Base-by-base conservation (phyloP, 805 yeast species). In the Saccharomycopsis olivae region DNA sequence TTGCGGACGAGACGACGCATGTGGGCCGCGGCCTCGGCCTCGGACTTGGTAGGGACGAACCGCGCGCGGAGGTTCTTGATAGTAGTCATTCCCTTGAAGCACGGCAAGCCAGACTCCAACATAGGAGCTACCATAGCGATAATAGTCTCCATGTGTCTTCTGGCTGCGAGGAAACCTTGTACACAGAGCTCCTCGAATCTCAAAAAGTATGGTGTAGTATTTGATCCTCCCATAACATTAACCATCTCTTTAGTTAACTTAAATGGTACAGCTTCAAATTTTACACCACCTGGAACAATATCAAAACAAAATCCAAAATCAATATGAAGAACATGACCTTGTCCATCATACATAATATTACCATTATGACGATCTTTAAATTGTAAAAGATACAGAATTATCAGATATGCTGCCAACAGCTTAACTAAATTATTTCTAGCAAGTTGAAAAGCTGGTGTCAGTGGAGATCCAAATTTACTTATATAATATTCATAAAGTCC, bases 291-390 rank as follows among this genome's bases (percentile, higher is more conserved):
- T 8, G 99, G 99, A 25, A 85, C 96, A 58, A 92, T 92, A 62
- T 92, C 99, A 57, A 92, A 94, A 53, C 96, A 88, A 69, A 92
- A 92, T 3, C 99, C 99, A 64, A 92, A 92, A 62, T 92, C 99
- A 59, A 94, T 85, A 60, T 92, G 99, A 47, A 94, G 64, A 46
- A 94, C 75, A 56, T 92, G 96, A 4, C 99, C 99, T 53, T 84
- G 81, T 45, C 79, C 85, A 56, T 92, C 98, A 54, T 92, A 85
- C 84, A 92, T 80, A 47, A 92, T 89, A 59, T 92, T 92, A 58
- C 99, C 99, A 61, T 92, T 92, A 61, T 92, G 99, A 54, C 99
- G 75, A 62, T 92, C 99, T 55, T 94, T 94, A 62, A 92, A 85
- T 54, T 89, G 97, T 39, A 92, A 68, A 39, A 92, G 57, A 54